Evolutionary conservation across 208 protist species (phyloP).

Genomic region (Blechomonas ayalai): DNA sequence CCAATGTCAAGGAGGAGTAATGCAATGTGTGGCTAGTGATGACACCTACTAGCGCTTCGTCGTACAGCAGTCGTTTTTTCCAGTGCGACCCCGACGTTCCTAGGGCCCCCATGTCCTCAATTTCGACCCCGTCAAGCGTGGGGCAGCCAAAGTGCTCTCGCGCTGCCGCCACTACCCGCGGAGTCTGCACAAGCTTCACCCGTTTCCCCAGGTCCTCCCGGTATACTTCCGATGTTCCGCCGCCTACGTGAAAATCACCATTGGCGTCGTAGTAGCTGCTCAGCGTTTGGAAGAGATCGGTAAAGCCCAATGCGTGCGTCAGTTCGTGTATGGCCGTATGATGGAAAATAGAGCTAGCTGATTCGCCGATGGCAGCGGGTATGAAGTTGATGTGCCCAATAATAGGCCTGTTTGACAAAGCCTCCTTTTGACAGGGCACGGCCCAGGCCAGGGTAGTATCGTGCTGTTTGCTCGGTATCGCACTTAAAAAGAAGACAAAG

Average conservation of each 20-base stretch:
- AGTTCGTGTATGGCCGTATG: conserved; percentile 44
- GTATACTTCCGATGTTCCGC: conserved; percentile 17
- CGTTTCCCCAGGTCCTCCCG: conserved; percentile 12
- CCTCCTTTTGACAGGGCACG: conserved; percentile 9
- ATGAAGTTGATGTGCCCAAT: conserved; percentile 67
- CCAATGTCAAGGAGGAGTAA: conserved; percentile 48
- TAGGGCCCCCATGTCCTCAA: conserved; percentile 36
- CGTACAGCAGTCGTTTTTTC: conserved; percentile 51
- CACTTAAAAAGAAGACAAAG: conserved; percentile 39
- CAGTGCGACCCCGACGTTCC: conserved; percentile 53
- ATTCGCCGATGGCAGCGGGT: conserved; percentile 12
- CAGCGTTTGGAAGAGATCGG: conserved; percentile 8
- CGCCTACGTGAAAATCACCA: conserved; percentile 2
- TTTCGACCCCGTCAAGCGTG: conserved; percentile 42
- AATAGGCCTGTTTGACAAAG: conserved; percentile 16
- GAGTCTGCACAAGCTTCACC: conserved; percentile 22
- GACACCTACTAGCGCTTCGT: conserved; percentile 39
- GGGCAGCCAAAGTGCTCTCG: conserved; percentile 39
- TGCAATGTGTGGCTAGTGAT: conserved; percentile 19
- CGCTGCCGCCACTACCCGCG: conserved; percentile 32
- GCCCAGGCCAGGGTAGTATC: conserved; percentile 24
- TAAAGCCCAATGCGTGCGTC: conserved; percentile 55
- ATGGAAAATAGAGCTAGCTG: not conserved
- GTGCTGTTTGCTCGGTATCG: conserved; percentile 6
- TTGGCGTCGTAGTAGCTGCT: conserved; percentile 8